These are phyloP conservation scores for Candida alai DNA, from an alignment of 805 yeast species.

Conservation along the genomic window DNA sequence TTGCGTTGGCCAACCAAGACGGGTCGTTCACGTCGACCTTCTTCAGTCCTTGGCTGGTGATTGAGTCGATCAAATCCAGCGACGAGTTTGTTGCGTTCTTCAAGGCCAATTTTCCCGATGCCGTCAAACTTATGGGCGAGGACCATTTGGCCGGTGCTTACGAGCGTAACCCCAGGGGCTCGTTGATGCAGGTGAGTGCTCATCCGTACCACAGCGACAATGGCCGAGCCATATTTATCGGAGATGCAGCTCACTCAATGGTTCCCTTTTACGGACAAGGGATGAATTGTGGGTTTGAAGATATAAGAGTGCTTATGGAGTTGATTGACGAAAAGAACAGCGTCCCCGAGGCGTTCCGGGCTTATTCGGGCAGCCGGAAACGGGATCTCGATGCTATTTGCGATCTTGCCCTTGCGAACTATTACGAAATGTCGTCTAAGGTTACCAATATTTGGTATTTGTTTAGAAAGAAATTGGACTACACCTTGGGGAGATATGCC, in stretches of 20 bases:
- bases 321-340: constrained; percentile 33
- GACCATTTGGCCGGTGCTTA: constrained; percentile 48
- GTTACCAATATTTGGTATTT: constrained; percentile 62
- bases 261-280: constrained; percentile 99
- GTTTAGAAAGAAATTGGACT: constrained; percentile 66
- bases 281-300: constrained; percentile 95
- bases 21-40: constrained; percentile 88
- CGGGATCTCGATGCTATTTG: constrained; percentile 72
- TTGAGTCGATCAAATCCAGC: constrained; percentile 48
- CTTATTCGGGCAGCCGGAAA: constrained; percentile 54
- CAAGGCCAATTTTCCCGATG: constrained; percentile 65
- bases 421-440: constrained; percentile 80
- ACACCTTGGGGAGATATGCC: constrained; percentile 51
- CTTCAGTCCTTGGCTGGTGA: constrained; percentile 73
- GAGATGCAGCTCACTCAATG: constrained; percentile 96
- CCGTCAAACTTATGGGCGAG: constrained; percentile 61
- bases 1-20: constrained; percentile 80
- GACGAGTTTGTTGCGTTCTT: constrained; percentile 54
- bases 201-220: constrained; percentile 61
- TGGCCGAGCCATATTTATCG: constrained; percentile 65
- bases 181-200: constrained; percentile 70
- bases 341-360: constrained; percentile 47
- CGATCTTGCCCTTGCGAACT: constrained; percentile 75
- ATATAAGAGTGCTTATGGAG: constrained; percentile 64
- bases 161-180: constrained; percentile 63